phyloP scores from a whole-genome alignment of 2,329 filamentous ascomycete genomes.

The Talaromyces albobiverticillius region DNA sequence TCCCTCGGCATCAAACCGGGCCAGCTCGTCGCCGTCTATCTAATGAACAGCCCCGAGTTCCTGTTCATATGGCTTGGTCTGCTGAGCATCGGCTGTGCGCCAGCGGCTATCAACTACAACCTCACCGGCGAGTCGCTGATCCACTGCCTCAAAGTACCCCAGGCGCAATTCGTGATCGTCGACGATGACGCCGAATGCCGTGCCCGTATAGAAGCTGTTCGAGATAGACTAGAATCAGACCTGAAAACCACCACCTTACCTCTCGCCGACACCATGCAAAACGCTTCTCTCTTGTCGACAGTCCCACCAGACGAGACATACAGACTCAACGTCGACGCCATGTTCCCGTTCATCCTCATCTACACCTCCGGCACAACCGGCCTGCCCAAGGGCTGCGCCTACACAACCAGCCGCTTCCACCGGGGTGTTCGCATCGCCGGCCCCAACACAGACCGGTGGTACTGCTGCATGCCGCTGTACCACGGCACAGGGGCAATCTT shows the following conservation, averaged over 20 bases:
- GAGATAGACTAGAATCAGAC: conserved; percentile 48
- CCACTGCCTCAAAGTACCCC: conserved; percentile 62
- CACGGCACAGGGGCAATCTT: conserved; percentile 69
- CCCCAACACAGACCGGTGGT: conserved; percentile 59
- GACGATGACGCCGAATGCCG: conserved; percentile 54
- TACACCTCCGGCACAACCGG: conserved; percentile 78
- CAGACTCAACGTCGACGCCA: conserved; percentile 50
- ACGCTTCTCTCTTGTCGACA: conserved; percentile 40
- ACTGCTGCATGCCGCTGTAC: conserved; percentile 74
- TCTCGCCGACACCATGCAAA: conserved; percentile 30
- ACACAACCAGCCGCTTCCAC: conserved; percentile 53
- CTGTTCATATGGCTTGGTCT: conserved; percentile 64
- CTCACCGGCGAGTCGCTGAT: conserved; percentile 61
- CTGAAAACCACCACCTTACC: conserved; percentile 58
- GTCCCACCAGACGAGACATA: conserved; percentile 56
- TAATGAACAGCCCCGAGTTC: conserved; percentile 67
- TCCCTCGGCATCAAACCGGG: conserved; percentile 56
- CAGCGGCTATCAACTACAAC: conserved; percentile 70
- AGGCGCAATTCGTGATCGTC: conserved; percentile 56
- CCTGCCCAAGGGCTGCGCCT: conserved; percentile 67
- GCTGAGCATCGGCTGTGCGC: conserved; percentile 64
- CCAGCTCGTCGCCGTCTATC: conserved; percentile 64
- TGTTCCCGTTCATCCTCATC: conserved; percentile 62
- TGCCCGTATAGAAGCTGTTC: conserved; percentile 55
- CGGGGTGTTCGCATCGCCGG: conserved; percentile 32